These are phyloP conservation scores for Orbilia oligospora DNA, from an alignment of 2,329 filamentous ascomycete genomes.

Conservation along the genomic window DNA sequence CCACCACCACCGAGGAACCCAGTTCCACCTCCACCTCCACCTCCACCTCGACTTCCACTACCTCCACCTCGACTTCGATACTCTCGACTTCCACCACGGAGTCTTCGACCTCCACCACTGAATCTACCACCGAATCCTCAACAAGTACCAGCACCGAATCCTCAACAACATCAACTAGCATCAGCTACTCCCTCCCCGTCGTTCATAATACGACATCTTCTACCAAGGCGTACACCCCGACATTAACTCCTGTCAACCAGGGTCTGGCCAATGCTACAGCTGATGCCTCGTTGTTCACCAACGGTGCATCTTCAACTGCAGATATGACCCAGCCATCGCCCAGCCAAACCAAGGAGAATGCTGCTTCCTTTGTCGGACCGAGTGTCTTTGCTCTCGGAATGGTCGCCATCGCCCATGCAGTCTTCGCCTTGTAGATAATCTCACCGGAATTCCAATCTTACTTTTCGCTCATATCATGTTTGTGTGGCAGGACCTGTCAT, in stretches of 20 bases:
- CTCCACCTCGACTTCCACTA: constrained; percentile 12
- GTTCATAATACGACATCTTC: constrained; percentile 38
- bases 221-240: constrained; percentile 46
- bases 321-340: constrained; percentile 28
- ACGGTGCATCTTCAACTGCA: constrained; percentile 35
- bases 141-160: constrained; percentile 39
- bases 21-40: not conserved
- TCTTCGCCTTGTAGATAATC: constrained; percentile 51
- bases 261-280: constrained; percentile 51
- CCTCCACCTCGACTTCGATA: not conserved
- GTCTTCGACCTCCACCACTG: constrained; percentile 26
- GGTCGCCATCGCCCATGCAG: constrained; percentile 44
- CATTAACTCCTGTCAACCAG: constrained; percentile 58
- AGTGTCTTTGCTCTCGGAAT: constrained; percentile 51
- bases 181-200: not conserved
- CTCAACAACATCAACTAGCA: constrained; percentile 2
- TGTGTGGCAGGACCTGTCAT: constrained; percentile 7
- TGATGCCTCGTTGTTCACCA: constrained; percentile 53
- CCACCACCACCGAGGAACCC: constrained; percentile 15
- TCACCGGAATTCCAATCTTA: constrained; percentile 35
- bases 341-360: constrained; percentile 27
- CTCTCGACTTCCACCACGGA: not conserved
- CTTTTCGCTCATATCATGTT: constrained; percentile 12
- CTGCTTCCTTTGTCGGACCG: constrained; percentile 41
- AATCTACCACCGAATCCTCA: constrained; percentile 31